Conservation (phyloP, 2,329 filamentous ascomycete genomes). For the Podosphaera leucotricha region DNA sequence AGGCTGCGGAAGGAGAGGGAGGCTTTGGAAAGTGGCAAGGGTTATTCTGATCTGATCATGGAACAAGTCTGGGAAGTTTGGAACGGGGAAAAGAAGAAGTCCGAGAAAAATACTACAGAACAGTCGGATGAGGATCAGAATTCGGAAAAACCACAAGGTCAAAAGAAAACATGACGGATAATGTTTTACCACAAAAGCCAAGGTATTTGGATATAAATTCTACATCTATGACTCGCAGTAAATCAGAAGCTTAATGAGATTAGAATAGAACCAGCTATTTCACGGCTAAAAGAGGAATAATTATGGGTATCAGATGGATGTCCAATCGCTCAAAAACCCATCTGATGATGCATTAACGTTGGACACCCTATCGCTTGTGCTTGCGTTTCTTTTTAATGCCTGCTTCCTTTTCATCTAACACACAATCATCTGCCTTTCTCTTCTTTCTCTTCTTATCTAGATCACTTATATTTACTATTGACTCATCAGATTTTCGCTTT, state of each 20-base stretch:
- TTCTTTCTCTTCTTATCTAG: too few species aligned
- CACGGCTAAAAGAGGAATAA: too few species aligned
- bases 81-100: conserved; percentile 21
- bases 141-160: not conserved
- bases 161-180: not conserved
- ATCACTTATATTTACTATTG: not conserved
- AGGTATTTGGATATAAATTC: too few species aligned
- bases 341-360: not conserved
- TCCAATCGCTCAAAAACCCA: too few species aligned
- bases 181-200: too few species aligned
- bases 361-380: not conserved
- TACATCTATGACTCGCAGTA: too few species aligned
- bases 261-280: too few species aligned
- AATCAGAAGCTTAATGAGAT: too few species aligned
- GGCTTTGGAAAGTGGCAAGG: conserved; percentile 17
- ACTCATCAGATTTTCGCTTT: not conserved
- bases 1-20: conserved; percentile 14
- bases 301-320: too few species aligned
- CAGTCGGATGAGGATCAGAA: not conserved
- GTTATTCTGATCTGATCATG: conserved; percentile 20
- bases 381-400: not conserved
- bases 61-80: conserved; percentile 24
- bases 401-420: not conserved
- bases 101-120: conserved; percentile 4
- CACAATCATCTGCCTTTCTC: not conserved